phyloP scores from a whole-genome alignment of 2,329 filamentous ascomycete genomes.

The Penicillium sp. region DNA sequence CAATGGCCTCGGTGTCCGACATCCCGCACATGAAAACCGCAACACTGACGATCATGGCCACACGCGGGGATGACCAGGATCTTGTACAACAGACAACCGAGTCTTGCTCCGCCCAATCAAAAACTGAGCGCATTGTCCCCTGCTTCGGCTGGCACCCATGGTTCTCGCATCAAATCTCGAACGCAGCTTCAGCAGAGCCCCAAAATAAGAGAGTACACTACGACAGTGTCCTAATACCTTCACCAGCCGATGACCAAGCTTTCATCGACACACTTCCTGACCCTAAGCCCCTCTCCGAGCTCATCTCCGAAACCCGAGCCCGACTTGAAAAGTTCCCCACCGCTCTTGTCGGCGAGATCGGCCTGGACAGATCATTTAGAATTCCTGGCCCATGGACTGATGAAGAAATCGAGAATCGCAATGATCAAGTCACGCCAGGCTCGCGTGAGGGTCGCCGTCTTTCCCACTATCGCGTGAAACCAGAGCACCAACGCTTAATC shows the following conservation, averaged over 20 bases:
- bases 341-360: slow-evolving; percentile 63
- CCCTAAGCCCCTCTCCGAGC: slow-evolving; percentile 54
- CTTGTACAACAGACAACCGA: slow-evolving; percentile 56
- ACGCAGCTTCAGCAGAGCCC: slow-evolving; percentile 27
- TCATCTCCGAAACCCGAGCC: slow-evolving; percentile 52
- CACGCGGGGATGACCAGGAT: slow-evolving; percentile 61
- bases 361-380: slow-evolving; percentile 62
- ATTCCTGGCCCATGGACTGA: slow-evolving; percentile 55
- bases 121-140: slow-evolving; percentile 54
- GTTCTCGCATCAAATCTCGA: slow-evolving; percentile 65
- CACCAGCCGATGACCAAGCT: slow-evolving; percentile 44
- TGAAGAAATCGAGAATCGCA: slow-evolving; percentile 33
- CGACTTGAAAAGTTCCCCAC: slow-evolving; percentile 54
- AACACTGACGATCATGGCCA: slow-evolving; percentile 64
- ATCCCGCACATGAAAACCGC: slow-evolving; percentile 60
- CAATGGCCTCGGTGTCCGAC: slow-evolving; percentile 55
- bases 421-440: slow-evolving; percentile 55
- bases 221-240: slow-evolving; percentile 53
- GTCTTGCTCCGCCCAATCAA: slow-evolving; percentile 12
- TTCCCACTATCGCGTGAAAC: slow-evolving; percentile 58
- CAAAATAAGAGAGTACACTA: slow-evolving; percentile 53
- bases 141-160: slow-evolving; percentile 70
- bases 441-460: slow-evolving; percentile 61
- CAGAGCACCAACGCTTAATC: slow-evolving; percentile 60
- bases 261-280: slow-evolving; percentile 56